Evolutionary conservation across 2,329 filamentous ascomycete genomes (phyloP), one percentile per base, ranked within the genome.

Genomic region (Trichophyton mentagrophytes): DNA sequence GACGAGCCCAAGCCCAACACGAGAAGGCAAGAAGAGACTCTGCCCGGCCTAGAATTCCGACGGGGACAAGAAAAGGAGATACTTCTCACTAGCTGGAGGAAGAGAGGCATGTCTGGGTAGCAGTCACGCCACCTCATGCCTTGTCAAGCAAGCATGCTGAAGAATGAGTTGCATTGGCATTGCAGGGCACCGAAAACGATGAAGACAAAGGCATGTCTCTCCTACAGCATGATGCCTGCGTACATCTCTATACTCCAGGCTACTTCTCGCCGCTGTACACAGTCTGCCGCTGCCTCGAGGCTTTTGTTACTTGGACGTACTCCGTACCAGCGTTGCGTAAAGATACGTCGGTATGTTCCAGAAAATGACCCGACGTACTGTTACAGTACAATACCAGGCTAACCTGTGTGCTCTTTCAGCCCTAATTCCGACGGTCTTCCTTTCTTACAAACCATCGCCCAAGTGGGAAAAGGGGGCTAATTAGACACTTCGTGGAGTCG

Each of bases 51-150:
- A 38, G 33, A 38, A 38, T 38, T 38, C 33, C 33, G 33, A 44
- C 3, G 40, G 40, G 4, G n/a, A 44, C n/a, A 44, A 4, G 40
- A n/a, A 44, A 44, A n/a, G 15, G 11, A 44, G 40, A n/a, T 5
- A 42, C 5, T 1, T 27, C n/a, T n/a, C n/a, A 27, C 25, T 27
- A 13, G 15, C 13, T 17, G 40, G n/a, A n/a, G 40, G 40, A 42
- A 17, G 15, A 44, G n/a, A 15, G 15, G 40, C 6, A 7, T 7
- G 40, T 8, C 40, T 17, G n/a, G 40, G 15, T n/a, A 44, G n/a
- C 40, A n/a, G 46, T 49, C 46, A 49, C 46, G 46, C 46, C 46
- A 49, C 46, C 46, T 49, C 46, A 49, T 49, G 46, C 46, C 46
- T 49, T 17, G 46, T 49, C 46, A 15, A 49, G 46, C 46, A 15